Percentiles rank a stretch among this genome's conserved stretches.
These are phyloP conservation scores for Paramecium sonneborni DNA, from an alignment of 73 alveolate species.

Conservation along the genomic window DNA sequence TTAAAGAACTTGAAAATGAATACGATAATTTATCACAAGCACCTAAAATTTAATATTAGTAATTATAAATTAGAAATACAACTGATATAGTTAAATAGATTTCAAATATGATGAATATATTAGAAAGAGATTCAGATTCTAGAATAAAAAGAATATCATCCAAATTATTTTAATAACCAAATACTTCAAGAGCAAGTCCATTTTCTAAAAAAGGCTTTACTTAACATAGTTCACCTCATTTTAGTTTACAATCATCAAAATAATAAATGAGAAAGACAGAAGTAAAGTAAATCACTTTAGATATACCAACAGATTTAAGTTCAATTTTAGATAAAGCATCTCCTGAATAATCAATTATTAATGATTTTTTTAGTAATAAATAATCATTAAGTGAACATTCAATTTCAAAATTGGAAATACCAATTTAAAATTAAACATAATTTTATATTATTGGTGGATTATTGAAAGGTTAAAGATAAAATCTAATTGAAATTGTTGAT, in stretches of 20 bases:
- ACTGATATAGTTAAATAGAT: background rate
- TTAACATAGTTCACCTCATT: slow-evolving; percentile 23
- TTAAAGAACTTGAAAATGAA: slow-evolving; percentile 49
- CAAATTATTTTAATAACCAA: slow-evolving; percentile 1
- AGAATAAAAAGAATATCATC: slow-evolving; percentile 23
- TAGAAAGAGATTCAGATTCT: slow-evolving; percentile 42
- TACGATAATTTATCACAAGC: background rate
- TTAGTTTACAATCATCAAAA: background rate
- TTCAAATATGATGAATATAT: background rate
- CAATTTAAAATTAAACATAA: background rate
- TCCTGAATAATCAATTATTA: slow-evolving; percentile 22
- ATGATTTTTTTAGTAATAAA: background rate
- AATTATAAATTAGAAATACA: background rate
- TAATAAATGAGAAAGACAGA: background rate
- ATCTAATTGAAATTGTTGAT: slow-evolving; percentile 14
- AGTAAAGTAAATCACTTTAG: background rate
- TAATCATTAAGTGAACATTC: slow-evolving; percentile 1
- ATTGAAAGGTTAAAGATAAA: background rate
- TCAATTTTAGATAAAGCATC: slow-evolving; percentile 5
- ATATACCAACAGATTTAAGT: slow-evolving; percentile 28
- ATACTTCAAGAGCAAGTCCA: background rate
- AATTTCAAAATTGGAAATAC: background rate
- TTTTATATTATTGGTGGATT: slow-evolving; percentile 39
- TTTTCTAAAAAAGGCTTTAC: slow-evolving; percentile 9
- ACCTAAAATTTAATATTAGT: background rate